phyloP scores from a whole-genome alignment of 2,329 filamentous ascomycete species.

The Fusarium praegraminearum region DNA sequence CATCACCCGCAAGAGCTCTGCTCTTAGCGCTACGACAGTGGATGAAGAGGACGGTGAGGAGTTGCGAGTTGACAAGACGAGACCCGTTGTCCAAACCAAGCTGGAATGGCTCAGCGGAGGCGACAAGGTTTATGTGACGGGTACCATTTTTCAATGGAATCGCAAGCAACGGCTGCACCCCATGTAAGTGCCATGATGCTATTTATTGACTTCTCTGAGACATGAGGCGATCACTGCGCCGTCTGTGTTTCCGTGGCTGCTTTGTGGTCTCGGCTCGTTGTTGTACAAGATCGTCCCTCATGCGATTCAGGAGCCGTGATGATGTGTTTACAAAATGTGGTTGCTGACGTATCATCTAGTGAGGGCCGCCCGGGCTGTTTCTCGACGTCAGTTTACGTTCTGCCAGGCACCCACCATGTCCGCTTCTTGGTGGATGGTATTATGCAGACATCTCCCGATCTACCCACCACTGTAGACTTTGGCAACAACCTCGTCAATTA shows the following conservation, averaged over 20 bases:
- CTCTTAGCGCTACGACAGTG: constrained; percentile 70
- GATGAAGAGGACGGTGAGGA: constrained; percentile 86
- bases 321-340: constrained; percentile 3
- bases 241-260: constrained; percentile 46
- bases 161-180: constrained; percentile 88
- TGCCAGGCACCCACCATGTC: constrained; percentile 94
- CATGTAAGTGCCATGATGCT: constrained; percentile 71
- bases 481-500: constrained; percentile 99
- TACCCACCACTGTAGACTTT: constrained; percentile 96
- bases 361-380: constrained; percentile 72
- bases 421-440: constrained; percentile 95
- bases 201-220: constrained; percentile 35
- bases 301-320: constrained; percentile 1
- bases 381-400: constrained; percentile 82
- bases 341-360: constrained; percentile 52
- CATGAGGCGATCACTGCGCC: constrained; percentile 40
- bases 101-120: constrained; percentile 88
- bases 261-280: constrained; percentile 38
- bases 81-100: constrained; percentile 82
- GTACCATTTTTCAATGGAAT: constrained; percentile 98
- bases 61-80: constrained; percentile 78
- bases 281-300: constrained; percentile 31
- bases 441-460: constrained; percentile 87
- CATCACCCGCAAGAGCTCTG: constrained; percentile 67
- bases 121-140: constrained; percentile 95